Evolutionary conservation across 1,139 yeast genomes (phyloP), one percentile per base, ranked within the genome.

Genomic region (Pichia sp.): DNA sequence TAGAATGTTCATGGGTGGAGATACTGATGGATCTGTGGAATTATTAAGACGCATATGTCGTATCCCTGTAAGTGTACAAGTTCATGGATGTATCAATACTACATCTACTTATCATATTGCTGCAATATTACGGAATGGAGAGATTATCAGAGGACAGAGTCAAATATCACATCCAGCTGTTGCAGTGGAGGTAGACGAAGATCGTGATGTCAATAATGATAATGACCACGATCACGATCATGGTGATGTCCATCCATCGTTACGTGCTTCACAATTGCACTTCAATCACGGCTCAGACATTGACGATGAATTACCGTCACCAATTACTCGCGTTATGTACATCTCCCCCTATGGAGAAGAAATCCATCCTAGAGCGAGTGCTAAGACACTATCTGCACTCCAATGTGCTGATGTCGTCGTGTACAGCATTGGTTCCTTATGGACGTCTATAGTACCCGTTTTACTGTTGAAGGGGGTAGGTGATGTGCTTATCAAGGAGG

Each of bases 11-110:
- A 74, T 84, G 46, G 96, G 96, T 0, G n/a, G n/a, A n/a, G n/a
- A n/a, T n/a, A 82, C 91, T 1, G 63, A 87, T 32, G 95, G 86
- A 73, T 87, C 5, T 87, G 95, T 87, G 40, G 96, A 85, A 55
- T 62, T 86, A 36, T 69, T 84, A 50, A 58, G 78, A 46, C 69
- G 85, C 42, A 65, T 88, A 27, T 72, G 91, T 1, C 73, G 78
- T 16, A 75, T 86, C 3, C 72, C 75, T 22, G 58, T 72, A 3
- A 57, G 64, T 12, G 62, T 70, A 4, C 67, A 71, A 30, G 88
- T 87, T 1, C 59, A 85, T 11, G 95, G 96, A 0, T 86, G 94
- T 43, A 65, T 87, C 27, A 85, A 82, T 52, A 83, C 95, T 14
- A 21, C 80, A 50, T 84, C 82, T 59, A 78, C 88, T 16, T 85